Evolutionary conservation across 2,329 filamentous ascomycete genomes (phyloP), one percentile per base, ranked within the genome.

Genomic region (Pseudogymnoascus sp.): DNA sequence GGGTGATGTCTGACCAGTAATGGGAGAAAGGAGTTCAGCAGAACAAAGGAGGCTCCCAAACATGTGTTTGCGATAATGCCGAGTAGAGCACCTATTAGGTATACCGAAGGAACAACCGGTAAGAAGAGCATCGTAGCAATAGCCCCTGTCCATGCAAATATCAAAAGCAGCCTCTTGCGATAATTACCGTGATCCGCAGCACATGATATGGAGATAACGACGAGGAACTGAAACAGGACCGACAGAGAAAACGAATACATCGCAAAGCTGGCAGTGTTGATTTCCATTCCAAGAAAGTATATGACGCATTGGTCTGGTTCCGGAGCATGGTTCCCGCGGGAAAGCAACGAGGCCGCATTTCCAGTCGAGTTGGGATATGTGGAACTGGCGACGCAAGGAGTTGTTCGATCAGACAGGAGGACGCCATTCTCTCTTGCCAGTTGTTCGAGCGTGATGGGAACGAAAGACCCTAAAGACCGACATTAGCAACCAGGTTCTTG

Each of bases 171-270:
- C 62, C 87, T 89, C 80, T 97, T 99, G 65, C 95, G 87, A 78
- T 93, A 95, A 69, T 85, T 88, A 67, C 95, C 95, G 76, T 97
- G 93, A 74, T 99, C 95, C 64, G 95, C 95, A 7, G 93, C 93
- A 63, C 91, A 95, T 72, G 92, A 96, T 81, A 99, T 96, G 72
- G 92, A 96, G 67, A 99, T 91, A 47, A 99, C 96, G 31, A 97
- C 78, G 28, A 97, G 77, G 1, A 93, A 90, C 74, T 99, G 95
- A 10, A 97, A 76, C 19, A 97, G 76, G 1, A 99, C 95, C 73
- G 91, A 96, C 71, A 96, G 80, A 64, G 92, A 96, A 76, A 99
- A 99, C 1, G 92, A 97, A 77, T 97, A 97, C 91, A 97, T 96
- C 74, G 92, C 93, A 75, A 97, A 97, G 75, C 90, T 96, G 36